Percentiles rank a stretch among this genome's conserved stretches.
Conservation (phyloP, 2,329 filamentous ascomycete genomes). For the Fusarium solani-melongenae region DNA sequence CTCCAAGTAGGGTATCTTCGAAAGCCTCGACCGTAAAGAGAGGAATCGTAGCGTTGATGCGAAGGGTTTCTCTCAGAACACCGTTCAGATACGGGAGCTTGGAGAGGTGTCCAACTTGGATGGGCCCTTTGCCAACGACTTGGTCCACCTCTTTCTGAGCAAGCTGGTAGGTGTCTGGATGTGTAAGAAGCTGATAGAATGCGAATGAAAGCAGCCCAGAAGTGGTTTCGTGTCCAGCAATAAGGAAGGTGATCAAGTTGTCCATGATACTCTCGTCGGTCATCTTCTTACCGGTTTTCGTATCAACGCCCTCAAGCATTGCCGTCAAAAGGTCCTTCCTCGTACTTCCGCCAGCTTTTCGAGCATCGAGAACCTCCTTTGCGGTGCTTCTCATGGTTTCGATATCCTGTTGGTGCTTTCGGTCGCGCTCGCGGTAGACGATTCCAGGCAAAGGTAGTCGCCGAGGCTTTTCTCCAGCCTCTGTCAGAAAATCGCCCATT, state of each 20-base stretch:
- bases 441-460: neutral
- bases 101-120: neutral
- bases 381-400: neutral
- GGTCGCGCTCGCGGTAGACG: neutral
- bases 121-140: neutral
- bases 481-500: neutral
- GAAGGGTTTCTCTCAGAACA: neutral
- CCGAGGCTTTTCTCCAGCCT: neutral
- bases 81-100: neutral
- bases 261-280: constrained; percentile 71
- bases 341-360: neutral
- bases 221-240: constrained; percentile 78
- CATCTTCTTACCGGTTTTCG: constrained; percentile 73
- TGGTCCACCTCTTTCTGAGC: neutral
- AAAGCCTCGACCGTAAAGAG: neutral
- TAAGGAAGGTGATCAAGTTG: constrained; percentile 78
- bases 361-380: neutral
- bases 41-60: neutral
- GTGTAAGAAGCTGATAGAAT: neutral
- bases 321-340: constrained; percentile 61
- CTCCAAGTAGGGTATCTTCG: neutral
- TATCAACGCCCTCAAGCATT: constrained; percentile 75
- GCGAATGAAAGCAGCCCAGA: constrained; percentile 46
- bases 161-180: neutral
- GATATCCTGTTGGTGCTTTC: neutral